Evolutionary conservation across 108 stramenopile species (phyloP), one percentile per base, ranked within the genome.

Genomic region (Skeletonema menzelii): DNA sequence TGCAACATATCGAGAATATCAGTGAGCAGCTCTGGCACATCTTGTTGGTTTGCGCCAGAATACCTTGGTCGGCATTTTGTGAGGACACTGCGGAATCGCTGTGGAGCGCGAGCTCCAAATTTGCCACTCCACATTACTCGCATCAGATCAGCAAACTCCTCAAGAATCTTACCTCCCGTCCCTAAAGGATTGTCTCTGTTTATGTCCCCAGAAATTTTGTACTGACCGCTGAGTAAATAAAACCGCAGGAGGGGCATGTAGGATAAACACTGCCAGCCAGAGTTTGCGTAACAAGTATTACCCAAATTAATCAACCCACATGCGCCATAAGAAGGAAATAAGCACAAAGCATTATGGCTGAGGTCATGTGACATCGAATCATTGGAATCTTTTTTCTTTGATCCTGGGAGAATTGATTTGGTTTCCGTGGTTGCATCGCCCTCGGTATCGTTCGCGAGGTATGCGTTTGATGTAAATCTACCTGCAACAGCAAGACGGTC

Each of bases 241-340:
- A 96, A 75, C 47, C 97, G 79, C 26, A 98, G 56, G 14, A 96
- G 67, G 3, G 96, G 97, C 72, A 96, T 68, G 82, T 96, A 94
- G 22, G 87, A 83, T 67, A 99, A 85, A 68, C 97, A 97, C 73
- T 99, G 96, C 59, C 97, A 73, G n/a, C 95, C 96, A 17, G 96
- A 84, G 64, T 97, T 97, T 7, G 90, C 81, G 78, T 97, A 99
- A 85, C 98, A 99, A 11, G 98, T 97, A 69, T 99, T 99, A n/a
- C 95, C 95, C 37, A 96, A 75, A 76, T 96, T 96, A 2, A 79
- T 67, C 49, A 96, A 67, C 13, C 95, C 95, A 55, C 91, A 93
- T 53, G 94, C 91, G 35, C 94, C 94, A 67, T 87, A 95, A 1
- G 89, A 87, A 15, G 94, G 94, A 63, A 91, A 86, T 24, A 83